These are phyloP conservation scores for Tetracladium setigerum DNA, from an alignment of 495 filamentous ascomycete genomes.

Conservation along the genomic window DNA sequence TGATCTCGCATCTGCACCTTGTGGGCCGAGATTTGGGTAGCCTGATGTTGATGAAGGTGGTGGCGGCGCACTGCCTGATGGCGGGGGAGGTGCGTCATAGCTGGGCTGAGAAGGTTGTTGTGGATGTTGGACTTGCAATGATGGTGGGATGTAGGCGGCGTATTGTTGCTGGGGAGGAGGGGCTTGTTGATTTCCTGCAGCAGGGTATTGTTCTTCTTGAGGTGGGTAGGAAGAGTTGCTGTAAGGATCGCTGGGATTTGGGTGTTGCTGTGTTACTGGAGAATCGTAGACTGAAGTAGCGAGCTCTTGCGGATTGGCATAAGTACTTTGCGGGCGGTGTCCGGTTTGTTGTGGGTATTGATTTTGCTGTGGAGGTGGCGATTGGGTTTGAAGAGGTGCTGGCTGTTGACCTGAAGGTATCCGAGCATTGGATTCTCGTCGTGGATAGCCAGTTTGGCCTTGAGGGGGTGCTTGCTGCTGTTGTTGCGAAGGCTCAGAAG, in stretches of 20 bases:
- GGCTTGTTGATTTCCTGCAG: constrained; percentile 31
- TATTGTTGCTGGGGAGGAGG: constrained; percentile 39
- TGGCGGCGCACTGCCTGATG: constrained; percentile 6
- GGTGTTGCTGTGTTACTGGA: constrained; percentile 55
- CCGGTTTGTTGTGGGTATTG: constrained; percentile 33
- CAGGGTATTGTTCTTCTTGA: constrained; percentile 45
- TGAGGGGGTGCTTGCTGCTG: constrained; percentile 33
- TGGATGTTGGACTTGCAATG: constrained; percentile 19
- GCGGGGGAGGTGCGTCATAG: constrained; percentile 19
- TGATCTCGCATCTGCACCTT: constrained; percentile 14
- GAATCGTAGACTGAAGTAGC: constrained; percentile 81
- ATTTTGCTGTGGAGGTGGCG: constrained; percentile 31
- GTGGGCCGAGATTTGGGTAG: constrained; percentile 13
- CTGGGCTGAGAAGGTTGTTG: constrained; percentile 22
- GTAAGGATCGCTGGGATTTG: constrained; percentile 31
- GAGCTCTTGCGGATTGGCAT: constrained; percentile 70
- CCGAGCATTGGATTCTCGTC: constrained; percentile 33
- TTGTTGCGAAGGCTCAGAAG: background rate
- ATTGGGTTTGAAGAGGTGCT: constrained; percentile 37
- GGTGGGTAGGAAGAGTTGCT: constrained; percentile 49
- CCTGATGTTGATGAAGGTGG: constrained; percentile 4
- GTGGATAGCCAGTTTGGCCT: constrained; percentile 13
- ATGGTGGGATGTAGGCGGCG: constrained; percentile 31
- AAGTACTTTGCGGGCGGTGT: constrained; percentile 61
- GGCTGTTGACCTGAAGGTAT: constrained; percentile 33